A percentile compares a stretch with the other conserved stretches of the same genome.
Evolutionary conservation across 1,284 basidiomycete species (phyloP).

Genomic region (Ceratobasidium sp.): DNA sequence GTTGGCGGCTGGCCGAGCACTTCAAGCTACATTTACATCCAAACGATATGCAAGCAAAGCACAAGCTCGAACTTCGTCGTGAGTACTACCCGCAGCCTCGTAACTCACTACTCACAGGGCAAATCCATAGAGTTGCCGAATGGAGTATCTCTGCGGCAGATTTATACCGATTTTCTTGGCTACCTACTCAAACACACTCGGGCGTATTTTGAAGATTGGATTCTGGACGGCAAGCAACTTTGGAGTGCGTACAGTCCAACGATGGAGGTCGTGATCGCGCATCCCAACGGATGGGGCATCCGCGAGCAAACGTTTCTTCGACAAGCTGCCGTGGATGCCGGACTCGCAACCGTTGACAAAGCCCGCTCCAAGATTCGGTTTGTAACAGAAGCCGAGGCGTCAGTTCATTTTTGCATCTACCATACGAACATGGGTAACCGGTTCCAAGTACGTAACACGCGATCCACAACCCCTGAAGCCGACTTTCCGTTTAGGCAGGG

Average conservation of each 20-base stretch:
- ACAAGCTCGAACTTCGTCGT: conserved; percentile 7
- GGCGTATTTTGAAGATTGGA: conserved; percentile 31
- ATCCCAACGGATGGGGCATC: conserved; percentile 40
- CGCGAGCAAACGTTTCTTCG: conserved; percentile 37
- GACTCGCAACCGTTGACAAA: neutral
- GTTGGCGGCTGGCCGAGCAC: conserved; percentile 35
- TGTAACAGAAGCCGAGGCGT: conserved; percentile 41
- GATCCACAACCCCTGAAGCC: neutral
- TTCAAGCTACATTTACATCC: conserved; percentile 39
- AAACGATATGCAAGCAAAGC: neutral
- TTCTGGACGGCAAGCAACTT: conserved; percentile 24
- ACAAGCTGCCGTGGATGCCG: conserved; percentile 34
- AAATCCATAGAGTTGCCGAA: no score
- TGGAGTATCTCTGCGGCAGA: no score
- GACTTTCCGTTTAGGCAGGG: neutral
- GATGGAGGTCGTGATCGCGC: conserved; percentile 38
- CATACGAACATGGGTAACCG: conserved; percentile 37
- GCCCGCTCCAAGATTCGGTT: conserved; percentile 27
- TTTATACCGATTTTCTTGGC: conserved; percentile 38
- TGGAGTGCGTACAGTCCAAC: conserved; percentile 23
- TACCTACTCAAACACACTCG: conserved; percentile 38
- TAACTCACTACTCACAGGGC: neutral
- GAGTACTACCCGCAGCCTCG: no score
- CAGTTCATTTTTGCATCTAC: conserved; percentile 41
- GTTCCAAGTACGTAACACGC: neutral